Evolutionary conservation across 2,329 filamentous ascomycete genomes (phyloP).

Genomic region (Elsinoe ampelina): DNA sequence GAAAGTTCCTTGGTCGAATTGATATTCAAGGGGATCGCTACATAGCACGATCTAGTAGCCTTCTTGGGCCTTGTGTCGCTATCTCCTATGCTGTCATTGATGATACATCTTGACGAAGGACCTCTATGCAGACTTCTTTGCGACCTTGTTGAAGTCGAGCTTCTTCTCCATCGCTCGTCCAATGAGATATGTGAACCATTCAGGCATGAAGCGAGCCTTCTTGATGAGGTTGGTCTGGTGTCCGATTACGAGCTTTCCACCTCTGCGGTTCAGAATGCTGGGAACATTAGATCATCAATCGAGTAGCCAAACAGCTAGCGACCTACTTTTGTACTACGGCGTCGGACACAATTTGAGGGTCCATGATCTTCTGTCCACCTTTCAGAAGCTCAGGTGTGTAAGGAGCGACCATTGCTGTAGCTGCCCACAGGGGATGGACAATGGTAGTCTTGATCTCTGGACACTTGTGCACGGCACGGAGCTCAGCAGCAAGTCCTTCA

Average conservation of each 20-base stretch:
- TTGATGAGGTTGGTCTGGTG: background rate
- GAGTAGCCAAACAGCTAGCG: background rate
- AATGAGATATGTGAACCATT: background rate
- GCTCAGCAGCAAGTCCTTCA: conserved; percentile 36
- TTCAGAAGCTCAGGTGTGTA: conserved; percentile 27
- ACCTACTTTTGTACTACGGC: conserved; percentile 33
- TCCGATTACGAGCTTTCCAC: conserved; percentile 2
- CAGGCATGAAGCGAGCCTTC: background rate
- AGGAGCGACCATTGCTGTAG: conserved; percentile 31
- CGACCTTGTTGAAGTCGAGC: background rate
- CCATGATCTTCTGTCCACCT: conserved; percentile 27
- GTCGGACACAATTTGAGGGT: conserved; percentile 33
- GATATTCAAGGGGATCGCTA: background rate
- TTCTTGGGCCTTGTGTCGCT: background rate
- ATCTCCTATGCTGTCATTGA: background rate
- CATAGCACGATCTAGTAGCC: background rate
- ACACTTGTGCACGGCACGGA: conserved; percentile 34
- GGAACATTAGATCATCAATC: background rate
- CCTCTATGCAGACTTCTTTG: background rate
- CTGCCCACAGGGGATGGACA: conserved; percentile 35
- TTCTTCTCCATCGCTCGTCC: background rate
- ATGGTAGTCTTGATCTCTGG: conserved; percentile 36
- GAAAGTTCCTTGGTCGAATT: background rate
- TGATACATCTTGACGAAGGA: background rate
- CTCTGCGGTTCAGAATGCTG: conserved; percentile 8